These are phyloP conservation scores for Fusarium torreyae DNA, from an alignment of 2,329 filamentous ascomycete species.

Conservation along the genomic window DNA sequence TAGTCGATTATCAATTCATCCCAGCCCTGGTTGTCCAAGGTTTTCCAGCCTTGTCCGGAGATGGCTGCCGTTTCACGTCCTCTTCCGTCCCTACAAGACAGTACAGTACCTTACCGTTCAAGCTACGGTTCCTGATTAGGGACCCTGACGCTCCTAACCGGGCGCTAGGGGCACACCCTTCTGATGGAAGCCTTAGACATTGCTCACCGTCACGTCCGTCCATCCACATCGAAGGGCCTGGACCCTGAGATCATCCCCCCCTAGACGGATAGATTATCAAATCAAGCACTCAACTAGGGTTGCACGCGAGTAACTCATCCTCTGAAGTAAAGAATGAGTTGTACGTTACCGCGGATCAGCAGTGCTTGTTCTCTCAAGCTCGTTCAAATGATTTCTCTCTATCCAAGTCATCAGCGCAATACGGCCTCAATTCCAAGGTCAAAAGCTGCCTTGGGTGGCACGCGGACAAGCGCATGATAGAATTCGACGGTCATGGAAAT, in stretches of 20 bases:
- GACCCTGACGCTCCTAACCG: constrained; percentile 1
- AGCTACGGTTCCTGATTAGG: constrained; percentile 39
- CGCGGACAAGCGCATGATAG: constrained; percentile 12
- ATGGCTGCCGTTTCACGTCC: constrained; percentile 32
- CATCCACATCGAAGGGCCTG: constrained; percentile 48
- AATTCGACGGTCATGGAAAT: constrained; percentile 8
- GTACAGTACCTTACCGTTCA: not conserved
- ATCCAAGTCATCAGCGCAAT: not conserved
- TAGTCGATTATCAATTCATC: constrained; percentile 8
- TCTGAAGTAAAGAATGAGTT: constrained; percentile 4
- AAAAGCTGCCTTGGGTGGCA: not conserved
- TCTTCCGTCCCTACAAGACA: constrained; percentile 12
- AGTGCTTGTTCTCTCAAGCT: constrained; percentile 18
- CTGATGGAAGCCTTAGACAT: constrained; percentile 21
- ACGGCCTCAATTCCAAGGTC: constrained; percentile 13
- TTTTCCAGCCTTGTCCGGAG: constrained; percentile 17
- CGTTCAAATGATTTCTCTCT: not conserved
- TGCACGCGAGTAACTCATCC: constrained; percentile 39
- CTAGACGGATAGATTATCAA: constrained; percentile 41
- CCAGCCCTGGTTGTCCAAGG: constrained; percentile 4
- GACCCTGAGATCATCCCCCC: constrained; percentile 49
- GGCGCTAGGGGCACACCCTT: constrained; percentile 36
- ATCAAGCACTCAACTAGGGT: constrained; percentile 41
- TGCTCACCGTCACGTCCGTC: constrained; percentile 37
- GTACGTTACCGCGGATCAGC: constrained; percentile 19